Evolutionary conservation across 345 rosid species (phyloP).

Genomic region (Populus deltoides): DNA sequence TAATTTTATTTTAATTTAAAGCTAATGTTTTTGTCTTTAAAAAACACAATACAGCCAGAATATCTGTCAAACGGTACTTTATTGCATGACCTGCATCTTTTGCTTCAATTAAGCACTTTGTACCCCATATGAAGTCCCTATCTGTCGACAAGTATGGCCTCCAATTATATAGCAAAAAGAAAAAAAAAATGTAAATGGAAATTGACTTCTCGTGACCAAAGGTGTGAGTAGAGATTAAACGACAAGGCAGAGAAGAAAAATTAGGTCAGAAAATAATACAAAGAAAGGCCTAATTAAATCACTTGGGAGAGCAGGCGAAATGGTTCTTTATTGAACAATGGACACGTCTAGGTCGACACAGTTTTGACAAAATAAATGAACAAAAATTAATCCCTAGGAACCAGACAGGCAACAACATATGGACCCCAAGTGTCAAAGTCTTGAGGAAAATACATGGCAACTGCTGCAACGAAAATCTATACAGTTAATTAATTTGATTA

Average conservation of each 20-base stretch:
- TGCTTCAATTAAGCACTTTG: too few relatives aligned
- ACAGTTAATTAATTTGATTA: too few relatives aligned
- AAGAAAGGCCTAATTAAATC: background rate
- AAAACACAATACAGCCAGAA: too few relatives aligned
- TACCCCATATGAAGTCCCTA: constrained; percentile 4
- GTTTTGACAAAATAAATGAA: background rate
- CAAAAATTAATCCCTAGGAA: background rate
- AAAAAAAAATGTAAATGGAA: background rate
- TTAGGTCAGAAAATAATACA: background rate
- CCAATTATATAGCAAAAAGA: background rate
- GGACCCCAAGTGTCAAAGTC: constrained; percentile 2
- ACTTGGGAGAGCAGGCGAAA: constrained; percentile 3
- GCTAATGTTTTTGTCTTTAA: too few relatives aligned
- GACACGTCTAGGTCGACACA: background rate
- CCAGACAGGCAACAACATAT: background rate
- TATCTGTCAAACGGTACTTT: background rate
- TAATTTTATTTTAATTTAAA: too few relatives aligned
- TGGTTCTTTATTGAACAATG: background rate
- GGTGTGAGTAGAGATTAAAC: constrained; percentile 4
- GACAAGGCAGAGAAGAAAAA: background rate
- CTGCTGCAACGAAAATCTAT: background rate
- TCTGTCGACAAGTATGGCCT: background rate
- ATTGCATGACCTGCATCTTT: background rate
- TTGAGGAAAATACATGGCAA: constrained; percentile 20
- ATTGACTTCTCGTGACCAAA: constrained; percentile 12